Percentiles rank a stretch among this genome's conserved stretches.
Conservation (phyloP, 2,329 filamentous ascomycete genomes). For the Hymenoscyphus albidus region DNA sequence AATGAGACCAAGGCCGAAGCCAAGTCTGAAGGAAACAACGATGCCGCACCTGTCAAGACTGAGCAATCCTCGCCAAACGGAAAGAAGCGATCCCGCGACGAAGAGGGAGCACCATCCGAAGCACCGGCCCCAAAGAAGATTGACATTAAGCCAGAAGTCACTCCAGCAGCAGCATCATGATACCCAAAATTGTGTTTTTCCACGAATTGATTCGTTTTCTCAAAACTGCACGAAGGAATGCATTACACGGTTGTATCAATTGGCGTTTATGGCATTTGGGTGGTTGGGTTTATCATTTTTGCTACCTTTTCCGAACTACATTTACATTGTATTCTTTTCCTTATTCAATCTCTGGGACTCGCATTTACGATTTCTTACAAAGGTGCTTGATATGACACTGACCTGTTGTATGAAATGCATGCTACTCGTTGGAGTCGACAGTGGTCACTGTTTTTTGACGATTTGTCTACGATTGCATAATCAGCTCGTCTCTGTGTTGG, state of each 20-base stretch:
- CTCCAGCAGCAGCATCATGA: conserved; percentile 24
- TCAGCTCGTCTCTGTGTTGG: not conserved
- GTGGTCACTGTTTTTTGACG: not conserved
- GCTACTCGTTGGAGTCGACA: not conserved
- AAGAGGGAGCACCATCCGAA: conserved; percentile 30
- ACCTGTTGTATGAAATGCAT: not conserved
- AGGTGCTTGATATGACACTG: not conserved
- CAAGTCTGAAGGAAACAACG: conserved; percentile 17
- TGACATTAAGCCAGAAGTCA: conserved; percentile 38
- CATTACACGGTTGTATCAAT: conserved; percentile 15
- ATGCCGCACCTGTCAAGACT: conserved; percentile 1
- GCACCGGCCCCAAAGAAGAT: conserved; percentile 59
- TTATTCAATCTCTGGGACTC: not conserved
- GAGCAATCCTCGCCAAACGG: conserved; percentile 14
- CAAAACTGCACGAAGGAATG: conserved; percentile 7
- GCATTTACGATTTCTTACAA: not conserved
- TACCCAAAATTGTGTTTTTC: conserved; percentile 21
- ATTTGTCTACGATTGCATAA: not conserved
- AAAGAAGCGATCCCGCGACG: conserved; percentile 24
- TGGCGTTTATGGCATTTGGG: conserved; percentile 16
- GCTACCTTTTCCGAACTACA: not conserved
- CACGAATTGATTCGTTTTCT: conserved; percentile 4
- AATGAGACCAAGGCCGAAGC: conserved; percentile 15
- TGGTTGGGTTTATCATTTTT: conserved; percentile 3
- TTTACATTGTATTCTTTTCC: not conserved